phyloP scores from a whole-genome alignment of 2,329 filamentous ascomycete species.

The Truncatella angustata region DNA sequence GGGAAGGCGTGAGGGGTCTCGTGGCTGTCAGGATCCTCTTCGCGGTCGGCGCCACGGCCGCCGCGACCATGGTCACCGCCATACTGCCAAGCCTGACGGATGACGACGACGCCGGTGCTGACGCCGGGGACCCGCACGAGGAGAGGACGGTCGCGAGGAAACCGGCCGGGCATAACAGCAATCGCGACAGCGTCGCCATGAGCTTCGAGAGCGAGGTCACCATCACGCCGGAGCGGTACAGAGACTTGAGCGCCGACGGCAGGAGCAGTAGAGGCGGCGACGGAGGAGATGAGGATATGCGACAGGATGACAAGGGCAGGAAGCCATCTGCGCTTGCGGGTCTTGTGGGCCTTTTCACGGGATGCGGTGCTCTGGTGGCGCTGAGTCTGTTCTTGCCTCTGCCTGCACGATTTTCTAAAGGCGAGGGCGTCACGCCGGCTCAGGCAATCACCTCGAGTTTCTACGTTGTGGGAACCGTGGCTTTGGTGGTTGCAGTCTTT shows the following conservation, averaged over 20 bases:
- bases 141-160: constrained; percentile 26
- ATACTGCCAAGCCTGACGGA: constrained; percentile 74
- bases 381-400: constrained; percentile 81
- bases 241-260: constrained; percentile 19
- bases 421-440: constrained; percentile 68
- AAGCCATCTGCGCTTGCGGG: constrained; percentile 70
- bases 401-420: constrained; percentile 72
- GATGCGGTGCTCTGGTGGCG: constrained; percentile 85
- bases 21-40: constrained; percentile 83
- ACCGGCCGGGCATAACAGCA: constrained; percentile 29
- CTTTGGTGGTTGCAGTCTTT: constrained; percentile 68
- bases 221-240: constrained; percentile 66
- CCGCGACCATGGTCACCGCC: constrained; percentile 95
- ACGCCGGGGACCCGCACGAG: constrained; percentile 22
- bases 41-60: constrained; percentile 86
- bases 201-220: constrained; percentile 74
- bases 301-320: constrained; percentile 28
- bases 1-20: constrained; percentile 83
- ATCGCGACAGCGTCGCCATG: constrained; percentile 59
- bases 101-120: constrained; percentile 43
- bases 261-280: constrained; percentile 13
- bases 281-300: constrained; percentile 11
- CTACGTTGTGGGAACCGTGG: constrained; percentile 76
- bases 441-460: constrained; percentile 80
- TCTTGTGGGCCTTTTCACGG: constrained; percentile 88